Evolutionary conservation across 257 asterid species (phyloP).

Genomic region (Forsythia suspensa): DNA sequence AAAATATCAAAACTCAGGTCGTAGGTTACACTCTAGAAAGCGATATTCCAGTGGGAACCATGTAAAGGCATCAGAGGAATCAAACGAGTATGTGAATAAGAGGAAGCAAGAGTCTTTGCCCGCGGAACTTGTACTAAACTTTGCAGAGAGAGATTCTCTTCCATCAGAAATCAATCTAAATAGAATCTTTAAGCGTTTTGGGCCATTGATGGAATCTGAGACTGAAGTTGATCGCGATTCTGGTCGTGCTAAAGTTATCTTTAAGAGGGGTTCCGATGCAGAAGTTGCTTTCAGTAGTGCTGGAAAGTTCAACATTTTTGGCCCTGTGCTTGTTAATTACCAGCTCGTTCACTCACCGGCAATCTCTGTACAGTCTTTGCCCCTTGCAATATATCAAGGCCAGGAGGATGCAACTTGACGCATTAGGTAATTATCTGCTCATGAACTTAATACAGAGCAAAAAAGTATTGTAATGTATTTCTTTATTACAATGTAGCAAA

Average conservation of each 20-base stretch:
- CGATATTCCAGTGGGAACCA: slow-evolving; percentile 45
- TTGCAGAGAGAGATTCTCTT: slow-evolving; percentile 54
- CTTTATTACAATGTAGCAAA: background rate
- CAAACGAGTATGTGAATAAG: slow-evolving; percentile 44
- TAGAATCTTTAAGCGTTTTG: slow-evolving; percentile 88
- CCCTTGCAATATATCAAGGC: slow-evolving; percentile 43
- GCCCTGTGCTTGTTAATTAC: slow-evolving; percentile 68
- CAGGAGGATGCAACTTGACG: slow-evolving; percentile 52
- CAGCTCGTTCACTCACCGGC: slow-evolving; percentile 76
- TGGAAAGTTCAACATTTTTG: slow-evolving; percentile 71
- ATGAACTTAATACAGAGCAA: background rate
- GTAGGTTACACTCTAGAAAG: slow-evolving; percentile 59
- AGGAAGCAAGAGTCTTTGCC: slow-evolving; percentile 67
- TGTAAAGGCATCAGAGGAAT: slow-evolving; percentile 34
- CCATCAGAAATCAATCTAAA: slow-evolving; percentile 80
- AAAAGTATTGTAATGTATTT: background rate
- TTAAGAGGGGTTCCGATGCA: slow-evolving; percentile 91
- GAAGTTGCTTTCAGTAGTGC: slow-evolving; percentile 85
- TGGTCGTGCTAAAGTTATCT: slow-evolving; percentile 81
- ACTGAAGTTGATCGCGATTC: slow-evolving; percentile 74
- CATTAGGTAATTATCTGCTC: slow-evolving; percentile 43
- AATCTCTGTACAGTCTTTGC: slow-evolving; percentile 51
- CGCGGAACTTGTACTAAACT: slow-evolving; percentile 78
- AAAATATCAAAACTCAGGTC: slow-evolving; percentile 47
- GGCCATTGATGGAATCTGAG: slow-evolving; percentile 85